phyloP scores from a whole-genome alignment of 192 early-diverging fungal genomes.

The Backusella westeae region DNA sequence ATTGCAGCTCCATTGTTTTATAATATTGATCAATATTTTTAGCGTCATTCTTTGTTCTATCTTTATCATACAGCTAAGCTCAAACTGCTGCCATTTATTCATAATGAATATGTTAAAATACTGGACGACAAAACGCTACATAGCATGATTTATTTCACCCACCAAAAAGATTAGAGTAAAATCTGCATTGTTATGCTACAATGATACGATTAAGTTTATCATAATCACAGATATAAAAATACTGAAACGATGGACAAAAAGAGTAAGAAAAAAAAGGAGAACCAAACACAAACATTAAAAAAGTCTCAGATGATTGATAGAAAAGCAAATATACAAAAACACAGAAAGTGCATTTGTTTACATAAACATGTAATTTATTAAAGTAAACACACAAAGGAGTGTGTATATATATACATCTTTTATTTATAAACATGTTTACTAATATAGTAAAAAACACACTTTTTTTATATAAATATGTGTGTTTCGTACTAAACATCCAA shows the following conservation, averaged over 20 bases:
- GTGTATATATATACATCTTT: background rate
- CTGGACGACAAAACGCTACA: too few relatives aligned
- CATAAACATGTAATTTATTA: background rate
- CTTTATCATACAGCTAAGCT: background rate
- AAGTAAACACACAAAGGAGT: background rate
- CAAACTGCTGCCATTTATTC: too few relatives aligned
- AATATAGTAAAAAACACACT: background rate
- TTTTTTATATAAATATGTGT: background rate
- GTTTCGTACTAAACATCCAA: background rate
- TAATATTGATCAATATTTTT: background rate
- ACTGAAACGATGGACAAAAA: background rate
- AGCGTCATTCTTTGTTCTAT: background rate
- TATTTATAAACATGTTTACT: slow-evolving; percentile 1
- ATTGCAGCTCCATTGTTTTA: background rate
- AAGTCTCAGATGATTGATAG: background rate
- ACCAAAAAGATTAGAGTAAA: background rate
- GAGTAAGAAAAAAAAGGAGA: background rate
- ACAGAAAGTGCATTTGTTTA: background rate
- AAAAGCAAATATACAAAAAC: too few relatives aligned
- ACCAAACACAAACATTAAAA: background rate
- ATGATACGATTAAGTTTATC: background rate
- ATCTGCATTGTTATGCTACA: background rate
- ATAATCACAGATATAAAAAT: background rate
- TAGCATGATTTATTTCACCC: background rate
- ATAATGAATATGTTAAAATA: too few relatives aligned